A percentile compares a stretch with the other conserved stretches of the same genome.
phyloP scores from a whole-genome alignment of 805 yeast species.

The Saccharomycopsis malanga region DNA sequence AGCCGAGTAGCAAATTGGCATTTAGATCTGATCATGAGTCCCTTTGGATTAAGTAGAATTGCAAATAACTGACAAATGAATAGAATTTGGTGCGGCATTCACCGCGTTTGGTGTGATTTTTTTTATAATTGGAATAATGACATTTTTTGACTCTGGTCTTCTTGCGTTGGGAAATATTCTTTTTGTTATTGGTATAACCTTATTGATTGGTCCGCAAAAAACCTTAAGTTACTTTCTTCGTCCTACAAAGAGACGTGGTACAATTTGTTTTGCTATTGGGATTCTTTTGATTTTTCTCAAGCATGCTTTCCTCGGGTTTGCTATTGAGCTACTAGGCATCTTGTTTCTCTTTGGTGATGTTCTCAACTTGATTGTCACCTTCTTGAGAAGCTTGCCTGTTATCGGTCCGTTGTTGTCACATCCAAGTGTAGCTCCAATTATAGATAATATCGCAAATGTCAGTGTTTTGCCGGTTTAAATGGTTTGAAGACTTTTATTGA shows the following conservation, averaged over 20 bases:
- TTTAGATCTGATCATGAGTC: no score
- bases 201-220: conserved; percentile 83
- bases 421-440: conserved; percentile 70
- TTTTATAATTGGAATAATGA: conserved; percentile 72
- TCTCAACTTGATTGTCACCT: conserved; percentile 80
- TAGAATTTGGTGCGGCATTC: conserved; percentile 22
- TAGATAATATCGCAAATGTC: conserved; percentile 18
- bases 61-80: no score
- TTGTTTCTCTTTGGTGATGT: conserved; percentile 89
- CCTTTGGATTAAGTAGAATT: no score
- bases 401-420: conserved; percentile 80
- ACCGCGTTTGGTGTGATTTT: conserved; percentile 47
- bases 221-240: conserved; percentile 78
- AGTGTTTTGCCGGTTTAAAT: conserved; percentile 21
- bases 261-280: conserved; percentile 72
- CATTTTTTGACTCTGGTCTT: conserved; percentile 83
- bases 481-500: no score
- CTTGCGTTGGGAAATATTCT: conserved; percentile 83
- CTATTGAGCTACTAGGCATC: conserved; percentile 83
- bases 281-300: conserved; percentile 60
- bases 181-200: conserved; percentile 71
- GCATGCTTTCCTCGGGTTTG: conserved; percentile 77
- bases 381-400: conserved; percentile 78
- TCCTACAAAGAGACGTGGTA: conserved; percentile 80
- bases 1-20: no score